Percentiles rank a stretch among this genome's conserved stretches.
Conservation (phyloP, 768 basidiomycete species). For the Galerina sulciceps region DNA sequence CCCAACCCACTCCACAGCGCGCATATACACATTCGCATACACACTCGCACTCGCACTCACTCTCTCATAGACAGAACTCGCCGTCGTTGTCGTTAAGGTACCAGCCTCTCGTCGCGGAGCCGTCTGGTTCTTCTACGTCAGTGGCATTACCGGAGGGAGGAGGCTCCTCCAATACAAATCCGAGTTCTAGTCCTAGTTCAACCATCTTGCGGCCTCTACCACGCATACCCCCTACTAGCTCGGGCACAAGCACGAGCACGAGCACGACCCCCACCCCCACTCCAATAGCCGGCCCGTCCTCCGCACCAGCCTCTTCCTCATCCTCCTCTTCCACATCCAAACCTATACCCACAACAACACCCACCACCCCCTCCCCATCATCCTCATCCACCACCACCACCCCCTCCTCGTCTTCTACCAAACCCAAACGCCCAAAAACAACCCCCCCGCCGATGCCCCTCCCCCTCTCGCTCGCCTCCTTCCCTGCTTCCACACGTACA, state of each 20-base stretch:
- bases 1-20: constrained; percentile 16
- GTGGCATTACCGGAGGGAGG: constrained; percentile 8
- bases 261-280: neutral
- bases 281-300: neutral
- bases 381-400: neutral
- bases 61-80: constrained; percentile 18
- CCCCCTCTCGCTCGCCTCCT: no score
- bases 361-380: neutral
- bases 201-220: constrained; percentile 24
- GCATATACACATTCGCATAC: no score
- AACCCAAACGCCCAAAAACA: constrained; percentile 29
- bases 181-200: constrained; percentile 6
- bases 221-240: constrained; percentile 24
- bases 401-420: neutral
- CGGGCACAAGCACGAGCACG: constrained; percentile 7
- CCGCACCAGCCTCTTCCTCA: neutral
- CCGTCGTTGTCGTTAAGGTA: constrained; percentile 28
- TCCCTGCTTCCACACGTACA: no score
- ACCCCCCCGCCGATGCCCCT: constrained; percentile 19
- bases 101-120: constrained; percentile 30
- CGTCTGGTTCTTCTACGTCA: neutral
- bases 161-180: constrained; percentile 1
- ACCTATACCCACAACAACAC: neutral
- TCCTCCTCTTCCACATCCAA: neutral
- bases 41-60: no score